Conservation (phyloP, 208 protist genomes). For the Crithidia mellificae region DNA sequence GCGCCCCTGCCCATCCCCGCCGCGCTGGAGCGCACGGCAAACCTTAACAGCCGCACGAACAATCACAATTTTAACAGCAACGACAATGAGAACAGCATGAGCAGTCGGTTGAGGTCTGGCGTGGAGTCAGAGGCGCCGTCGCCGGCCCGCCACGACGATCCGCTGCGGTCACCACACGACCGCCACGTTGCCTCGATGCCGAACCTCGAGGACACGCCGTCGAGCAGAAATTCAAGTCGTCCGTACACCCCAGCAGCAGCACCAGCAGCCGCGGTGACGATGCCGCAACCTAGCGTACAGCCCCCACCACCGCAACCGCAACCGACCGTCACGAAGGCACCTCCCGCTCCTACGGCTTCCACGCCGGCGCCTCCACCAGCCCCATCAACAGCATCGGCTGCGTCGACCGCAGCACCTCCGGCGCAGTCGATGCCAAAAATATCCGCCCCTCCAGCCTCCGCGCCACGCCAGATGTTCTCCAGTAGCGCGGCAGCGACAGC, state of each 20-base stretch:
- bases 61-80: no score
- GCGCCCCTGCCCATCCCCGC: not conserved
- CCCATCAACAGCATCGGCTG: not conserved
- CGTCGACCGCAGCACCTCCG: no score
- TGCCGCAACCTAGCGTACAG: not conserved
- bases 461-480: not conserved
- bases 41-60: not conserved
- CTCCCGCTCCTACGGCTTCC: no score
- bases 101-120: no score
- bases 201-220: not conserved
- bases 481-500: not conserved
- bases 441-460: not conserved
- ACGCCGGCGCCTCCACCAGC: not conserved
- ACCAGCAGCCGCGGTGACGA: no score
- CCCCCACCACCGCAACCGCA: not conserved
- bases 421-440: not conserved
- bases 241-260: not conserved
- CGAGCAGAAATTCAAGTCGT: not conserved
- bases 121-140: not conserved
- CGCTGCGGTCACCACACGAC: conserved; percentile 6
- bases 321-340: no score
- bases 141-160: conserved; percentile 11
- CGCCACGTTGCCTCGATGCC: not conserved
- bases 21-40: not conserved
- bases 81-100: no score